phyloP scores from a whole-genome alignment of 164 flowering plant genomes.

The Annona cherimola region DNA sequence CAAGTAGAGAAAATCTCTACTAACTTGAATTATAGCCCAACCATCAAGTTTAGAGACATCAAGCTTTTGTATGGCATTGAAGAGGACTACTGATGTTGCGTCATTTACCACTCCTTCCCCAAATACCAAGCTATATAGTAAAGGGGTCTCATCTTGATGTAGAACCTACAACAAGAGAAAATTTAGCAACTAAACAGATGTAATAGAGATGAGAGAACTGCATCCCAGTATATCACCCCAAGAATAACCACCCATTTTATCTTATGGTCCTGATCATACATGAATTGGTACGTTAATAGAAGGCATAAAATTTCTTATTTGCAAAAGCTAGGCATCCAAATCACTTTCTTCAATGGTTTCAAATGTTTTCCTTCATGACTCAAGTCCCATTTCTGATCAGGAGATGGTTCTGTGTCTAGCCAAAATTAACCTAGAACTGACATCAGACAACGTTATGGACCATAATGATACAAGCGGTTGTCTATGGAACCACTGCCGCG shows the following conservation, averaged over 20 bases:
- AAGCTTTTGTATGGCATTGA: conserved; percentile 78
- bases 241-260: not conserved
- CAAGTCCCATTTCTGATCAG: not conserved
- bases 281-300: not conserved
- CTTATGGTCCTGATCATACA: not conserved
- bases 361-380: not conserved
- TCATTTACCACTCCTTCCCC: conserved; percentile 99
- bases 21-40: conserved; percentile 31
- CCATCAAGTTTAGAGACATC: conserved; percentile 39
- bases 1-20: conserved; percentile 63
- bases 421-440: too few species aligned
- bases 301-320: not conserved
- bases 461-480: too few species aligned
- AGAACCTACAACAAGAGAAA: conserved; percentile 48
- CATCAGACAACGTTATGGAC: too few species aligned
- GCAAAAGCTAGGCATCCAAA: not conserved
- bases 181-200: not conserved
- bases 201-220: not conserved
- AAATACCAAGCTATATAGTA: conserved; percentile 91
- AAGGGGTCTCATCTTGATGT: conserved; percentile 88
- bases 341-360: not conserved
- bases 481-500: too few species aligned
- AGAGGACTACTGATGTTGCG: conserved; percentile 92
- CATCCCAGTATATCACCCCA: not conserved
- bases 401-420: too few species aligned